A percentile compares a stretch with the other conserved stretches of the same genome.
These are phyloP conservation scores for Wickerhamomyces sp. DNA, from an alignment of 1,139 yeast species.

Conservation along the genomic window DNA sequence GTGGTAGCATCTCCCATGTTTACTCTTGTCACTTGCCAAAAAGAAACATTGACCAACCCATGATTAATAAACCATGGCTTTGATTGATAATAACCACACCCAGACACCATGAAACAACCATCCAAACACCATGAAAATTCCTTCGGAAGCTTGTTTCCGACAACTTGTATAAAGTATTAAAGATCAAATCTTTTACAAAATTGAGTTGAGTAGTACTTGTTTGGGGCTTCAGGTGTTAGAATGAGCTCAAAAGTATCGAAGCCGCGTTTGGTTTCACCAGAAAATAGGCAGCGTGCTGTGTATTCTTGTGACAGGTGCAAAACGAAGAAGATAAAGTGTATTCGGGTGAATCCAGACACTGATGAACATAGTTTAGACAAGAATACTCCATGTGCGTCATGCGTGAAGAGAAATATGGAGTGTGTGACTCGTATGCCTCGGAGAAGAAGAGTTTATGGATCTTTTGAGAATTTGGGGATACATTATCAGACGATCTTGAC, in stretches of 20 bases:
- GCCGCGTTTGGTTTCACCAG: slow-evolving; percentile 31
- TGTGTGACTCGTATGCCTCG: slow-evolving; percentile 39
- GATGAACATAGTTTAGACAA: slow-evolving; percentile 27
- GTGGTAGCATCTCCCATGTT: slow-evolving; percentile 12
- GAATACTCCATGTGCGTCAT: slow-evolving; percentile 35
- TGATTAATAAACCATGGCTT: too few relatives aligned
- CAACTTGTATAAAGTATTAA: too few relatives aligned
- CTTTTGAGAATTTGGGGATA: slow-evolving; percentile 33
- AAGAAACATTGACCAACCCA: too few relatives aligned
- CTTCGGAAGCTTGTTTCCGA: too few relatives aligned
- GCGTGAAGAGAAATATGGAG: slow-evolving; percentile 31
- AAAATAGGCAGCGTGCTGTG: slow-evolving; percentile 34
- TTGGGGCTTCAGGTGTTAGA: too few relatives aligned
- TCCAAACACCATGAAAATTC: too few relatives aligned
- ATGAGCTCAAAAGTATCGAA: too few relatives aligned
- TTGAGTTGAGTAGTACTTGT: too few relatives aligned
- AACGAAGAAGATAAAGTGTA: slow-evolving; percentile 38
- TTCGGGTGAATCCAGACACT: slow-evolving; percentile 22
- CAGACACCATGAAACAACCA: too few relatives aligned
- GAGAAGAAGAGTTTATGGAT: slow-evolving; percentile 33
- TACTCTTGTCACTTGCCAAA: too few relatives aligned
- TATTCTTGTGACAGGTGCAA: slow-evolving; percentile 45
- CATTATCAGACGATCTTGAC: slow-evolving; percentile 36
- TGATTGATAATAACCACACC: too few relatives aligned
- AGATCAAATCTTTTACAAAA: too few relatives aligned